Conservation (phyloP, 106 monocot species). For the Allium fistulosum region DNA sequence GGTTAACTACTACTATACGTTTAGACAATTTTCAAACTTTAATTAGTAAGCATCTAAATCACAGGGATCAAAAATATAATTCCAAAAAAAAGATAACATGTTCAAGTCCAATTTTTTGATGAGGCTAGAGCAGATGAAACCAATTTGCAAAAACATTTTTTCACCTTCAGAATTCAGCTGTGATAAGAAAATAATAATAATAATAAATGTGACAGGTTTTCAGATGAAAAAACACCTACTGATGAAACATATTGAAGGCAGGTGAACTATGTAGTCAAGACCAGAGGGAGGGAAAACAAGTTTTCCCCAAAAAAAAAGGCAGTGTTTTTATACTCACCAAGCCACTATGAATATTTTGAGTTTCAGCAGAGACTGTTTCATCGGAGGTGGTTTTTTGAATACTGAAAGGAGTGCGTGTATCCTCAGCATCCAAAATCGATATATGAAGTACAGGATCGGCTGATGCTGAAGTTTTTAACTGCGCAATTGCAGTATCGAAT, state of each 20-base stretch:
- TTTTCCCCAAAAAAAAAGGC: neutral
- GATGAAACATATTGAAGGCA: neutral
- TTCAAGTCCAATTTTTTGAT: slow-evolving; percentile 14
- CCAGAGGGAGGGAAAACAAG: neutral
- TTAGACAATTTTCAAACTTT: no score
- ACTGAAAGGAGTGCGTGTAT: slow-evolving; percentile 58
- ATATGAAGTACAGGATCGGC: slow-evolving; percentile 14
- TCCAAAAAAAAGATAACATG: slow-evolving; percentile 10
- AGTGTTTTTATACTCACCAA: slow-evolving; percentile 2
- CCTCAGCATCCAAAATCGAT: slow-evolving; percentile 63
- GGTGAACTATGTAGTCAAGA: neutral
- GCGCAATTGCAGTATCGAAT: slow-evolving; percentile 68
- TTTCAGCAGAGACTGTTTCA: slow-evolving; percentile 3
- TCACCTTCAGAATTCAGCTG: slow-evolving; percentile 8
- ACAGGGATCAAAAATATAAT: no score
- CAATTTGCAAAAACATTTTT: slow-evolving; percentile 9
- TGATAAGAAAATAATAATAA: neutral
- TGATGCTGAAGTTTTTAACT: slow-evolving; percentile 19
- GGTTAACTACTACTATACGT: no score
- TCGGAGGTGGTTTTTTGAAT: slow-evolving; percentile 22
- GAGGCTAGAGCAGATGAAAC: slow-evolving; percentile 4
- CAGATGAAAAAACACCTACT: neutral
- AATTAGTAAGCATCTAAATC: no score
- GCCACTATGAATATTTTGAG: neutral
- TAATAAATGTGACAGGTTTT: neutral